Evolutionary conservation across 441 rosid genomes (phyloP).

Genomic region (Syzygium syzygioides): DNA sequence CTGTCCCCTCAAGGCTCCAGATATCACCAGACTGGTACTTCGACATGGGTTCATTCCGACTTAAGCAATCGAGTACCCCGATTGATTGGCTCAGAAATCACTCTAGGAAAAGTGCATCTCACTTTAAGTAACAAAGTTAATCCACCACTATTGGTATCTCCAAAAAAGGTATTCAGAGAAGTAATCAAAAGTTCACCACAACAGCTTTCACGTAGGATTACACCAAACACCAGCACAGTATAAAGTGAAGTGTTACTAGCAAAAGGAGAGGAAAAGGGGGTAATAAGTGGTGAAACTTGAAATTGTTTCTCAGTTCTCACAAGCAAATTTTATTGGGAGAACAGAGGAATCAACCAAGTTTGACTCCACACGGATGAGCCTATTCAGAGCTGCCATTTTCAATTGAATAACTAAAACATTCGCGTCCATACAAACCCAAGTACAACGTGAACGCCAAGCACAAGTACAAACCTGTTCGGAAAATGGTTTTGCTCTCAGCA

Average conservation of each 20-base stretch:
- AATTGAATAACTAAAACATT: not conserved
- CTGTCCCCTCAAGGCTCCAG: not conserved
- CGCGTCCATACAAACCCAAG: not conserved
- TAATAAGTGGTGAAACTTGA: not conserved
- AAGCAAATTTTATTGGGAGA: not conserved
- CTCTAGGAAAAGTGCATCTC: not conserved
- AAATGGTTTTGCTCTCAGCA: slow-evolving; percentile 13
- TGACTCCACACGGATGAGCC: not conserved
- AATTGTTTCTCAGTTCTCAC: not conserved
- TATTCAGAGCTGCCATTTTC: not conserved
- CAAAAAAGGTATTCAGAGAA: not conserved
- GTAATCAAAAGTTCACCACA: not conserved
- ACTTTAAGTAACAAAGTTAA: not conserved
- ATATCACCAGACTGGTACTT: not conserved
- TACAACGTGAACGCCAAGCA: not conserved
- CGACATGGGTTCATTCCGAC: not conserved
- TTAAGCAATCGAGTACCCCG: not conserved
- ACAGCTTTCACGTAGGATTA: not conserved
- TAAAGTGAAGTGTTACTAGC: not conserved
- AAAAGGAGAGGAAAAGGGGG: not conserved
- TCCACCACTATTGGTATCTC: not conserved
- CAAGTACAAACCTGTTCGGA: slow-evolving; percentile 4
- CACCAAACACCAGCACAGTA: not conserved
- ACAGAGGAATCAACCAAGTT: not conserved
- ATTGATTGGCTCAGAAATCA: not conserved